Base-by-base conservation (phyloP, 352 stramenopile species). In the Phytophthora gonapodyides region DNA sequence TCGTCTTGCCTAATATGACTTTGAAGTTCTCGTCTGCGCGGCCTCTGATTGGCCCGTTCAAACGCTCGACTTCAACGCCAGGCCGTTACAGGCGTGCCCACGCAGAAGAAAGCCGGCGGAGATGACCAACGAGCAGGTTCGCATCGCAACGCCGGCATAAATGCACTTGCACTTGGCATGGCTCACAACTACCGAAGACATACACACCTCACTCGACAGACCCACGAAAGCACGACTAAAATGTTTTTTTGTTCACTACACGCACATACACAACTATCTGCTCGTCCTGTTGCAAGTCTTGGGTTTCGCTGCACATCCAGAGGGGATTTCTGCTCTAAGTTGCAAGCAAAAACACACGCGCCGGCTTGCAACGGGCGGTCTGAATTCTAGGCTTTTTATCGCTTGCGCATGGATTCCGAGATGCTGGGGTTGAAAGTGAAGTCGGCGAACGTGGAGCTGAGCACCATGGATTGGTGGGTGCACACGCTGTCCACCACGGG, bases 381-480 rank as follows among this genome's bases (percentile, higher is more conserved):
- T 65, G 58, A 57, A 46, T 47, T 67, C 46, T 58, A 74, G 59
- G 31, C 43, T 60, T 27, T 74, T 61, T 24, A 72, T 63, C 54
- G 45, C 55, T 75, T 77, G 44, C 76, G 71, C 76, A 84, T 82
- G 15, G 70, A 84, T 24, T 68, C 61, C 27, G 73, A 82, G 38
- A 79, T 76, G 33, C 78, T 88, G 15, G 82, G 80, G 52, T 92
- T 78, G 57, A 92, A 92, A 9, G 82, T 83, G 60, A 92, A 92
- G 67, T 92, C 76, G 59, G 78, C 68, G 48, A 92, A 92, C 12
- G 78, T 88, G 35, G 65, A 69, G 50, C 69, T 88, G 16, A 90
- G 65, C 13, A 82, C 53, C 55, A 78, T 71, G 13, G 79, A 90
- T 59, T 90, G 81, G 31, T 82, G 76, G 19, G 81, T 89, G 57